A percentile compares a stretch with the other conserved stretches of the same genome.
phyloP scores from a whole-genome alignment of 2,329 filamentous ascomycete species.

The Aspergillus tanneri region DNA sequence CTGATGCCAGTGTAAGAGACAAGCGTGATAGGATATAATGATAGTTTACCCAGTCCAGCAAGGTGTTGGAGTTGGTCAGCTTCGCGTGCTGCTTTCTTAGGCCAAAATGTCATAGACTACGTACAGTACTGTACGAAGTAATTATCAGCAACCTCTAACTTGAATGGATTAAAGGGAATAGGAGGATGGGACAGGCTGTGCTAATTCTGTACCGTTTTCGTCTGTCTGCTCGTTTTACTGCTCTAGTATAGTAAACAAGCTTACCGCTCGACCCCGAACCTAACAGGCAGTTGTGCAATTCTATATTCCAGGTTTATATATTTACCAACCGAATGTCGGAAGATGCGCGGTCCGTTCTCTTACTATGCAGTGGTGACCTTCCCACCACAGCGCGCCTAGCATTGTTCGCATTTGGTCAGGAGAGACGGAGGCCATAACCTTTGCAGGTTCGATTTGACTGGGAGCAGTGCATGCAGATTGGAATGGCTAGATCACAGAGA shows the following conservation, averaged over 20 bases:
- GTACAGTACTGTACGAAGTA: constrained; percentile 12
- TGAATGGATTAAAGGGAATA: constrained; percentile 1
- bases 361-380: neutral
- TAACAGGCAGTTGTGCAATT: constrained; percentile 7
- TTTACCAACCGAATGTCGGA: neutral
- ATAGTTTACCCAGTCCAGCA: constrained; percentile 15
- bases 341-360: neutral
- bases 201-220: neutral
- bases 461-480: constrained; percentile 6
- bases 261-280: neutral
- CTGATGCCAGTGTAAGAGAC: constrained; percentile 10
- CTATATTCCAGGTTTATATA: constrained; percentile 7
- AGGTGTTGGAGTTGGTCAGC: constrained; percentile 6
- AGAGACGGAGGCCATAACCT: constrained; percentile 11
- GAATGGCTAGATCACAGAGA: constrained; percentile 7
- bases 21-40: constrained; percentile 11
- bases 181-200: neutral
- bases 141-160: neutral
- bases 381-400: constrained; percentile 8
- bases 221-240: no score
- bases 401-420: constrained; percentile 11
- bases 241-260: neutral
- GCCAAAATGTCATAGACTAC: no score
- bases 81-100: constrained; percentile 6
- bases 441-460: constrained; percentile 7